A percentile compares a stretch with the other conserved stretches of the same genome.
Conservation (phyloP, 1,284 basidiomycete genomes). For the Somion occarium region DNA sequence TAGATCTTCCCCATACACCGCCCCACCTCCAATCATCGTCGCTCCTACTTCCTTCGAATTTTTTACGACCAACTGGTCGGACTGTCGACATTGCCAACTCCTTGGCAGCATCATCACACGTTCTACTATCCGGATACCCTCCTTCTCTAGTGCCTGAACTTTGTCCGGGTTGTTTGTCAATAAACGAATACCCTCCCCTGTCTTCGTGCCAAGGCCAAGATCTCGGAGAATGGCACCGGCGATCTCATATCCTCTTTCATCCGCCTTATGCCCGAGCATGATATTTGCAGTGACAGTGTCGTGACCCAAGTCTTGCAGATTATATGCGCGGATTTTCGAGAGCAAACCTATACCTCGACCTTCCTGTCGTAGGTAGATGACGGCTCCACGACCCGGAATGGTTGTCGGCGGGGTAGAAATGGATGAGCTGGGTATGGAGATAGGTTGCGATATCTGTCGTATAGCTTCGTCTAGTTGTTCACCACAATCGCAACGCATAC, state of each 20-base stretch:
- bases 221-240: conserved; percentile 89
- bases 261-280: conserved; percentile 91
- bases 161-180: conserved; percentile 99
- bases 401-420: conserved; percentile 30
- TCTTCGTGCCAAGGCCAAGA: conserved; percentile 67
- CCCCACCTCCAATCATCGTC: conserved; percentile 81
- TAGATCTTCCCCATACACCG: conserved; percentile 81
- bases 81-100: conserved; percentile 64
- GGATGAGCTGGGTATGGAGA: conserved; percentile 36
- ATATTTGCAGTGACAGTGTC: conserved; percentile 98
- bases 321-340: conserved; percentile 97
- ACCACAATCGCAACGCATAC: conserved; percentile 98
- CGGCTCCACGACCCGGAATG: conserved; percentile 85
- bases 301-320: conserved; percentile 96
- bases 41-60: conserved; percentile 59
- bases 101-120: conserved; percentile 93
- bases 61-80: conserved; percentile 28
- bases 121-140: conserved; percentile 80
- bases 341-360: conserved; percentile 97
- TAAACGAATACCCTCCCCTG: conserved; percentile 66
- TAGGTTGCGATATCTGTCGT: conserved; percentile 81
- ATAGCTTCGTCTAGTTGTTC: conserved; percentile 98
- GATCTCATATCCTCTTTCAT: conserved; percentile 91
- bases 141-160: conserved; percentile 81
- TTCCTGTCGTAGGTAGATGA: conserved; percentile 97